A percentile compares a stretch with the other conserved stretches of the same genome.
Conservation (phyloP, 2,329 filamentous ascomycete genomes). For the Diaporthe humulicola region DNA sequence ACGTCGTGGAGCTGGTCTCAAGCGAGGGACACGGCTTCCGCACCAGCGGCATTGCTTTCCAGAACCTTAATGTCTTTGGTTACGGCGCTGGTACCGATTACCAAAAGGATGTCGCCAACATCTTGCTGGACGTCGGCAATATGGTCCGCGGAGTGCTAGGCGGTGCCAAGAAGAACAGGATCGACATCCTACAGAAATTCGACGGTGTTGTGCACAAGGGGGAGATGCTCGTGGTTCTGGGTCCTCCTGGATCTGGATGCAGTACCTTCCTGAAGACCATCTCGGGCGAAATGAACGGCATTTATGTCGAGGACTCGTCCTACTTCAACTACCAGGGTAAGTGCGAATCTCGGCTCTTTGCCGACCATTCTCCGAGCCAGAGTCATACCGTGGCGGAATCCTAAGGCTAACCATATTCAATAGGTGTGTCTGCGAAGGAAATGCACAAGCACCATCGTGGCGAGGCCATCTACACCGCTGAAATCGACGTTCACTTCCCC, state of each 20-base stretch:
- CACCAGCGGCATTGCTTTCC: slow-evolving; percentile 74
- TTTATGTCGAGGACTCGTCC: slow-evolving; percentile 77
- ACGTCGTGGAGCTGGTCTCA: slow-evolving; percentile 65
- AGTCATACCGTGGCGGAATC: neutral
- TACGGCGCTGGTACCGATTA: slow-evolving; percentile 78
- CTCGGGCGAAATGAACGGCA: slow-evolving; percentile 85
- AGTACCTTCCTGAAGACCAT: slow-evolving; percentile 89
- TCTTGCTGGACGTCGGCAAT: slow-evolving; percentile 65
- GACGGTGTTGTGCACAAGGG: slow-evolving; percentile 78
- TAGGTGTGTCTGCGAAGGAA: slow-evolving; percentile 75
- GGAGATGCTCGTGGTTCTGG: slow-evolving; percentile 82
- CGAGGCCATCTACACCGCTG: slow-evolving; percentile 89
- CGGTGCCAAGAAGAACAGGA: slow-evolving; percentile 63
- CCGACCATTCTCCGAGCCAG: neutral
- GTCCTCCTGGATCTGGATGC: slow-evolving; percentile 81
- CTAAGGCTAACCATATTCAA: neutral
- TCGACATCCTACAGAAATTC: slow-evolving; percentile 77
- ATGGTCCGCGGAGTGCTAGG: slow-evolving; percentile 65
- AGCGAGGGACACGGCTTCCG: slow-evolving; percentile 68
- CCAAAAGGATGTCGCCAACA: slow-evolving; percentile 75
- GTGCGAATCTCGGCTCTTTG: slow-evolving; percentile 29
- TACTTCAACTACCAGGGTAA: slow-evolving; percentile 86
- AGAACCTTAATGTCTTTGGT: slow-evolving; percentile 77
- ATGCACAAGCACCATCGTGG: slow-evolving; percentile 85
- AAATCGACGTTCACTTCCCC: slow-evolving; percentile 86